Conservation (phyloP, 164 flowering plant species). For the Aristolochia fimbriata region DNA sequence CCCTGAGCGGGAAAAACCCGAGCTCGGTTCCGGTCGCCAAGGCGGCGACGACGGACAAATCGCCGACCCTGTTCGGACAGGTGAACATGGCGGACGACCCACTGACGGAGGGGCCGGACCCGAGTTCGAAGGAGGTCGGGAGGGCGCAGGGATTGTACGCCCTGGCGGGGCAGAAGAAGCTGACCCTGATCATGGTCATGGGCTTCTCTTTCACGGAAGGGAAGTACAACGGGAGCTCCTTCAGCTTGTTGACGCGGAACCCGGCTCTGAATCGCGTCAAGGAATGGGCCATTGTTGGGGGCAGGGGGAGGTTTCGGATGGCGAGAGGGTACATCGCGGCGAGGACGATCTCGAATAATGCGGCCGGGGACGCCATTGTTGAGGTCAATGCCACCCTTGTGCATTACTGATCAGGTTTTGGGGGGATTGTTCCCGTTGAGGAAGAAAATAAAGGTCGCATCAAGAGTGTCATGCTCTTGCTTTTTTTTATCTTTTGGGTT, state of each 20-base stretch:
- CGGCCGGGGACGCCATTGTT: slow-evolving; percentile 27
- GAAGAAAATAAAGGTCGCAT: too few relatives aligned
- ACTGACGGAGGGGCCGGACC: slow-evolving; percentile 4
- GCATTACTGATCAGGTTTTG: slow-evolving; percentile 4
- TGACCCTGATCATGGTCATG: slow-evolving; percentile 6
- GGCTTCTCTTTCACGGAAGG: slow-evolving; percentile 1
- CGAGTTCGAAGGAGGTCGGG: slow-evolving; percentile 3
- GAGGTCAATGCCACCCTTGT: slow-evolving; percentile 17
- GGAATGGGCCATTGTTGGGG: slow-evolving; percentile 40
- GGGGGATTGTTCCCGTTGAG: too few relatives aligned
- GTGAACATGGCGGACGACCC: slow-evolving; percentile 11
- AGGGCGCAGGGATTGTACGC: slow-evolving; percentile 8
- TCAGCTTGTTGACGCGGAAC: slow-evolving; percentile 28
- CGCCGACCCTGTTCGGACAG: slow-evolving; percentile 1
- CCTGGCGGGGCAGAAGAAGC: neutral
- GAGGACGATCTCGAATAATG: slow-evolving; percentile 18
- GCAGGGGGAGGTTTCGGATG: slow-evolving; percentile 35
- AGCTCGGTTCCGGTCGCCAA: slow-evolving; percentile 2
- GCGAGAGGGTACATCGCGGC: slow-evolving; percentile 35
- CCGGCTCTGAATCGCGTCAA: slow-evolving; percentile 19
- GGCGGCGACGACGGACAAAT: slow-evolving; percentile 1
- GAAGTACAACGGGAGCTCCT: slow-evolving; percentile 27
- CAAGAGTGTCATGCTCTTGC: too few relatives aligned
- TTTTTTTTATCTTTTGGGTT: too few relatives aligned
- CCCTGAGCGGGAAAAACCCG: neutral